A percentile compares a stretch with the other conserved stretches of the same genome.
These are phyloP conservation scores for Acanthamoeba healyi DNA, from an alignment of 208 protist species.

Conservation along the genomic window DNA sequence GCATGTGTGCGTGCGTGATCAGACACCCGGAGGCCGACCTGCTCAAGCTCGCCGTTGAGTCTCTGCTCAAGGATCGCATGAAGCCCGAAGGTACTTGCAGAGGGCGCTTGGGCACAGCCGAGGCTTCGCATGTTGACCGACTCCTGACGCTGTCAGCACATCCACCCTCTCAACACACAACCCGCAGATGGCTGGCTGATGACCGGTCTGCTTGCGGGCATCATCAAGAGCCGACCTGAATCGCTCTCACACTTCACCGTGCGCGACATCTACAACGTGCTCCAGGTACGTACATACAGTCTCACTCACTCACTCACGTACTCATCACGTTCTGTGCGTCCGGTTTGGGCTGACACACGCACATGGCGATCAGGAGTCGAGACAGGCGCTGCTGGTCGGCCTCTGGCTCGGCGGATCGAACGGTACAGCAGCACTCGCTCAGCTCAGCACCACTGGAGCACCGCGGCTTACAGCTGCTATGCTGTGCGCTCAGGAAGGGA, in stretches of 20 bases:
- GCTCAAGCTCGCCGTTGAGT: slow-evolving; percentile 13
- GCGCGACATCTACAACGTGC: background rate
- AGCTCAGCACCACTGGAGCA: background rate
- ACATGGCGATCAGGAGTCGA: background rate
- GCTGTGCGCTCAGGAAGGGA: background rate
- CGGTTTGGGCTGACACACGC: background rate
- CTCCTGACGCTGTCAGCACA: no score
- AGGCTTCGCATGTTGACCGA: no score
- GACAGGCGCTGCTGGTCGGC: background rate
- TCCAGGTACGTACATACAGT: background rate
- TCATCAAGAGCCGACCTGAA: background rate
- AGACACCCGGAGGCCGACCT: slow-evolving; percentile 34
- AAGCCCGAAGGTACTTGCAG: background rate
- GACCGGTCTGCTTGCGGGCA: background rate
- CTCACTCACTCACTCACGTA: background rate
- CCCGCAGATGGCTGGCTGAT: slow-evolving; percentile 12
- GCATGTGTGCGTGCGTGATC: background rate
- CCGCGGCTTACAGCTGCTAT: background rate
- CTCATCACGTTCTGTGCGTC: no score
- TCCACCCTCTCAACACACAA: no score
- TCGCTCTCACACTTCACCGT: background rate
- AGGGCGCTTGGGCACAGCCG: no score
- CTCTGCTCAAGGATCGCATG: slow-evolving; percentile 25
- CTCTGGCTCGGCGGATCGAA: background rate
- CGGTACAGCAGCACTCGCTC: background rate